Base-by-base conservation (phyloP, 2,329 filamentous ascomycete genomes). In the Ascomycota sp. region DNA sequence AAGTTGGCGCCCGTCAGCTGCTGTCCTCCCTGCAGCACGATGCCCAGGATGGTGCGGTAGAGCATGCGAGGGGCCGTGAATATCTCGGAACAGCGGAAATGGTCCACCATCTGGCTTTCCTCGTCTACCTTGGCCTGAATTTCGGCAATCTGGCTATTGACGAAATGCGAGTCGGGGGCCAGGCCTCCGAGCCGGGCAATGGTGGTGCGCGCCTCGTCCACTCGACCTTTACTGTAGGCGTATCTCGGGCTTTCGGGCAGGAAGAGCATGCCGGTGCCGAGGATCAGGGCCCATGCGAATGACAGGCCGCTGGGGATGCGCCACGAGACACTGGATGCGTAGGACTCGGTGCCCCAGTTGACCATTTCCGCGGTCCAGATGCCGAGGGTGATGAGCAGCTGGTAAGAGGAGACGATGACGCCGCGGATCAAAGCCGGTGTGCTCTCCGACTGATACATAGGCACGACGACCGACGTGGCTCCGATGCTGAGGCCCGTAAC, bases 1-100 rank as follows among this genome's bases (percentile, higher is more conserved):
- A 69, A 75, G 51, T 75, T 75, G 34, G 65, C 69, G 21, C 74
- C 74, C 1, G 71, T 76, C 2, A 79, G 55, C 43, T 79, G 74
- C 47, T 78, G 72, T 5, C 72, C 63, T 25, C 68, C 63, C 47
- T 76, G 69, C 2, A 79, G 59, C 4, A 56, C 44, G 23, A 77
- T 63, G 24, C 74, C 73, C 0, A 78, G 57, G 0, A 68, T 28
- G 0, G 69, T 73, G 19, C 74, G 63, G 46, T 77, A 70, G 5
- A 65, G 39, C 66, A 78, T 78, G 17, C 67, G 60, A 8, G 71
- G 70, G 3, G 63, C 73, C 12, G 70, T 76, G 42, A 78, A 75
- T 44, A 76, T 69, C 40, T 76, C 73, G 35, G 57, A 45, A 51
- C 57, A 60, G 19, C 50, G 53, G 22, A 60, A 58, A 32, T 63